A percentile compares a stretch with the other conserved stretches of the same genome.
These are phyloP conservation scores for Pichia heedii DNA, from an alignment of 805 yeast species.

Conservation along the genomic window DNA sequence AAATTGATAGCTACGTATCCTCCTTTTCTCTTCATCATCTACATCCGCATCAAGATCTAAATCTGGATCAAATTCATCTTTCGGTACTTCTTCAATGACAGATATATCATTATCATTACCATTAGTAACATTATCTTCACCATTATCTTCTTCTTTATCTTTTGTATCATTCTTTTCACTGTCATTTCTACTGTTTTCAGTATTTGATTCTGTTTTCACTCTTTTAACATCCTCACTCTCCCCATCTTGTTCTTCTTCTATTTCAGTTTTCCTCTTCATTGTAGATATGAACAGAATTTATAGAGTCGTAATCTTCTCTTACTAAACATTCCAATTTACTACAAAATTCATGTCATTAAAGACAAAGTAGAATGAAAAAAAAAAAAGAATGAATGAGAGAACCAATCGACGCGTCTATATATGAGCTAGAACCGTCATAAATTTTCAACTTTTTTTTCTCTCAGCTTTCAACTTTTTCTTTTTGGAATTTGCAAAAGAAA, in stretches of 20 bases:
- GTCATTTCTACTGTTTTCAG: not conserved
- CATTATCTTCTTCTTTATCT: not conserved
- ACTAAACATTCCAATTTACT: too few relatives aligned
- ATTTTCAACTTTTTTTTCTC: too few relatives aligned
- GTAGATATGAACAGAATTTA: too few relatives aligned
- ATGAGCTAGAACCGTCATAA: too few relatives aligned
- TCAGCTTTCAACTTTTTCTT: too few relatives aligned
- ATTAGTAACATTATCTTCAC: not conserved
- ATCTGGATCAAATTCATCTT: slow-evolving; percentile 17
- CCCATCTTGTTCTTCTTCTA: not conserved
- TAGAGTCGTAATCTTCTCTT: too few relatives aligned
- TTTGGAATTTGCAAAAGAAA: too few relatives aligned
- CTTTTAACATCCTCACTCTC: too few relatives aligned
- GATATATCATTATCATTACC: not conserved
- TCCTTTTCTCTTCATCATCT: slow-evolving; percentile 32
- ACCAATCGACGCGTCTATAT: too few relatives aligned
- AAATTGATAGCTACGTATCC: slow-evolving; percentile 42
- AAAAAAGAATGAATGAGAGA: not conserved
- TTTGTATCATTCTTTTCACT: not conserved
- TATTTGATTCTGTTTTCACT: not conserved
- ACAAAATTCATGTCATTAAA: too few relatives aligned
- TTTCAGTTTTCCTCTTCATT: not conserved
- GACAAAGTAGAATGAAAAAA: not conserved
- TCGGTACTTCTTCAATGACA: not conserved
- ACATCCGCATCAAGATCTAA: slow-evolving; percentile 12